Percentiles rank a stretch among this genome's conserved stretches.
These are phyloP conservation scores for Nicotiana undulata DNA, from an alignment of 257 asterid species.

Conservation along the genomic window DNA sequence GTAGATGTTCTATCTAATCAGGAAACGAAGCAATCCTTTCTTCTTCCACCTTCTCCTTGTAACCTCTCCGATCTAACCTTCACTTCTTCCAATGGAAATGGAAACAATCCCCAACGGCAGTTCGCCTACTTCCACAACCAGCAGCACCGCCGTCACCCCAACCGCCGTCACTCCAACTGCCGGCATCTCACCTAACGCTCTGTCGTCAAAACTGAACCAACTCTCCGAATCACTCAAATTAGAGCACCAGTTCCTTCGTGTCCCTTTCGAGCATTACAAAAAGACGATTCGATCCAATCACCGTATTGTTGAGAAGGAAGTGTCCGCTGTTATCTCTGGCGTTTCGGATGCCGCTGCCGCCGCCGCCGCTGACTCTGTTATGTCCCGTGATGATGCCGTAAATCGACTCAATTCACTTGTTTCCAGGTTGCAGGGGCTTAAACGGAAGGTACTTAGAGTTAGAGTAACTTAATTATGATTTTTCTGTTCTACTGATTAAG, in stretches of 20 bases:
- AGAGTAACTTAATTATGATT: background rate
- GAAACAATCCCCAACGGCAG: conserved; percentile 51
- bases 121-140: conserved; percentile 20
- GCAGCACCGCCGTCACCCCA: background rate
- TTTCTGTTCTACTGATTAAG: too few relatives aligned
- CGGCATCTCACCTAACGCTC: conserved; percentile 12
- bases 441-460: conserved; percentile 57
- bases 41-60: background rate
- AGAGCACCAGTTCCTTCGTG: conserved; percentile 94
- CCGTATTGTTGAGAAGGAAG: conserved; percentile 83
- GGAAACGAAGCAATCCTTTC: background rate
- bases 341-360: conserved; percentile 48
- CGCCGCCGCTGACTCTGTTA: conserved; percentile 20
- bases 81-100: conserved; percentile 45
- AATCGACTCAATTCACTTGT: conserved; percentile 65
- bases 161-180: conserved; percentile 8
- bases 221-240: conserved; percentile 67
- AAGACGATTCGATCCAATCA: conserved; percentile 94
- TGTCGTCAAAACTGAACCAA: conserved; percentile 50
- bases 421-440: conserved; percentile 83
- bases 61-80: conserved; percentile 1
- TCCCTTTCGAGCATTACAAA: conserved; percentile 91
- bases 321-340: conserved; percentile 60
- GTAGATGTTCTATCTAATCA: background rate
- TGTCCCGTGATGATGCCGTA: conserved; percentile 62